Base-by-base conservation (phyloP, 202 grass and related monocot genomes). In the Musa balbisiana region DNA sequence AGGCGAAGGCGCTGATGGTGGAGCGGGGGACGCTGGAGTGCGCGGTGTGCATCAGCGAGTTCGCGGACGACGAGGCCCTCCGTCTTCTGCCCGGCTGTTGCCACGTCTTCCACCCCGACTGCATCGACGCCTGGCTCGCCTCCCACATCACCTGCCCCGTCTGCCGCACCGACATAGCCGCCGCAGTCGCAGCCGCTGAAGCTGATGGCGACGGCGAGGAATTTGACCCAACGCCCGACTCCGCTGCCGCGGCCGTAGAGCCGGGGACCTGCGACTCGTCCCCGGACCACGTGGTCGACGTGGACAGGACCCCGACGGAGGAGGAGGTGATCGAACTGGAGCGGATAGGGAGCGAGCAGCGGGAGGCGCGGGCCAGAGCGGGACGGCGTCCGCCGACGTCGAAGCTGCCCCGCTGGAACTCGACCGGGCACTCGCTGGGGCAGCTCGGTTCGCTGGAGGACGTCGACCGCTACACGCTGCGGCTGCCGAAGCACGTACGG, bases 1-100 rank as follows among this genome's bases (percentile, higher is more conserved):
- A 74, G 53, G 72, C 53, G 21, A 74, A 74, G 72, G 53, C 5
- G 22, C 53, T 55, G 0, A 74, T 29, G 15, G 5, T 10, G 12
- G 52, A 53, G 9, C 6, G 11, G 23, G 72, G 72, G 9, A 8
- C 51, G n/a, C 53, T 74, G 10, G 72, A 74, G 72, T 74, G 72
- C 72, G 72, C 72, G 4, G 72, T 74, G 53, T 74, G 72, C 72
- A 13, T 74, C 53, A 56, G 72, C 72, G 53, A 74, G 72, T 74
- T 74, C 53, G 72, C 55, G 22, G 52, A 58, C 53, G 72, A 74
- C 2, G 72, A 74, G 53, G 13, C 14, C 22, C 72, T 74, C 52
- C 52, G 72, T 53, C 53, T 74, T 53, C 72, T 74, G 9, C 72
- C 72, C 6, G 72, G 53, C 23, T 74, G 72, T 13, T 55, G 53